Conservation (phyloP, 331 rosid genomes). For the Phaseolus coccineus region DNA sequence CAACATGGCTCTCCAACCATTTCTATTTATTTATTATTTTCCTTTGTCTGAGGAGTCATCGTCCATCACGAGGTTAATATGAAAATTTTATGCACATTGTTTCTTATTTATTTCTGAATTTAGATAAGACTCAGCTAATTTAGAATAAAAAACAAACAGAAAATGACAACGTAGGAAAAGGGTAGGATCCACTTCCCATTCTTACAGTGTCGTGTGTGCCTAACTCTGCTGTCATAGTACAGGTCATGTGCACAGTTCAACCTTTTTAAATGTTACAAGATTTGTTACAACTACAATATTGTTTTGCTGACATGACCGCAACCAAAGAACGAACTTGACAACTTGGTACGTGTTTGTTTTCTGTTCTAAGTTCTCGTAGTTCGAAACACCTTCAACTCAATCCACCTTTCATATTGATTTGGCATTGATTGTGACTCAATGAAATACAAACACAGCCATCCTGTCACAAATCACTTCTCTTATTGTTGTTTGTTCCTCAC, state of each 20-base stretch:
- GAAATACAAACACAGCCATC: not conserved
- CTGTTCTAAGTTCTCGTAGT: not conserved
- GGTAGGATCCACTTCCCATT: not conserved
- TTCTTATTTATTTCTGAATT: not conserved
- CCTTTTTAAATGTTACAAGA: not conserved
- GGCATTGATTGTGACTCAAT: too few species aligned
- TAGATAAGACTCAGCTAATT: not conserved
- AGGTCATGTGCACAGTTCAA: not conserved
- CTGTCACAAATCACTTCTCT: not conserved
- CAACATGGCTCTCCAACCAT: not conserved
- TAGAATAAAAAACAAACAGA: not conserved
- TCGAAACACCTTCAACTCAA: too few species aligned
- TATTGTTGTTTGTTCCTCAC: not conserved
- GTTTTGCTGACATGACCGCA: not conserved
- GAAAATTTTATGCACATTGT: not conserved
- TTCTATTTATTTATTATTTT: not conserved
- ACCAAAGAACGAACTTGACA: not conserved
- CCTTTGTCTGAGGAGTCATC: not conserved
- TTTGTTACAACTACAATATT: not conserved
- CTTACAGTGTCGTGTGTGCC: not conserved
- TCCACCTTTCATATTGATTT: not conserved
- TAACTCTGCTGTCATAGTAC: not conserved
- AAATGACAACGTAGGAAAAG: not conserved
- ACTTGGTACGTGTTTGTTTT: not conserved
- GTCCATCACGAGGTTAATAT: conserved; percentile 6